Base-by-base conservation (phyloP, 306 rosid species). In the Pyrus communis region DNA sequence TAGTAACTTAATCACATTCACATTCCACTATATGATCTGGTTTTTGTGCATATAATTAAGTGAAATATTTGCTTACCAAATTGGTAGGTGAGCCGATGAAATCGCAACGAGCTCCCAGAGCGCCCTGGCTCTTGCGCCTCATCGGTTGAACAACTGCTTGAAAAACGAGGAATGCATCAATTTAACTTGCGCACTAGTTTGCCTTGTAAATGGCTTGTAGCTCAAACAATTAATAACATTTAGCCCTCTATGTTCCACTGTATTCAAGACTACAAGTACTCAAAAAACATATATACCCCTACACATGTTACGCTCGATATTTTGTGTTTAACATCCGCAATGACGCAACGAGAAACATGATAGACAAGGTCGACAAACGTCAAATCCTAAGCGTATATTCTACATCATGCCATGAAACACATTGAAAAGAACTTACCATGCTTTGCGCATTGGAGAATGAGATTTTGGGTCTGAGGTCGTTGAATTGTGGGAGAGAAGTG, bases 31-130 rank as follows among this genome's bases (percentile, higher is more conserved):
- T 1, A 17, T 51, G 9, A 18, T 51, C 21, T 15, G 55, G 55
- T 15, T 51, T 8, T 51, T 51, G 21, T 35, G 1, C 6, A 2
- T 17, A 69, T 9, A 25, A 6, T 49, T 2, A 4, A 21, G n/a
- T 54, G 46, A 42, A 67, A 45, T 19, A 57, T 25, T 57, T 67
- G 42, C 71, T 43, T 89, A 90, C 99, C 93, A 95, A 72, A 82
- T 95, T 92, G 62, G 99, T 95, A 67, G 97, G 31, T 23, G 99
- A 95, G 73, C 99, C 97, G 66, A 92, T 92, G 89, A 45, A 92
- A 70, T 82, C 97, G 59, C 97, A 92, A 31, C 97, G 96, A 71
- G 90, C 89, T 68, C 96, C 95, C 80, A 90, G 69, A 84, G 93
- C 99, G 46, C 99, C 93, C 46, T 87, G 86, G 2, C 91, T 90